Evolutionary conservation across 768 basidiomycete species (phyloP).

Genomic region (Coprinellus aureogranulatus): DNA sequence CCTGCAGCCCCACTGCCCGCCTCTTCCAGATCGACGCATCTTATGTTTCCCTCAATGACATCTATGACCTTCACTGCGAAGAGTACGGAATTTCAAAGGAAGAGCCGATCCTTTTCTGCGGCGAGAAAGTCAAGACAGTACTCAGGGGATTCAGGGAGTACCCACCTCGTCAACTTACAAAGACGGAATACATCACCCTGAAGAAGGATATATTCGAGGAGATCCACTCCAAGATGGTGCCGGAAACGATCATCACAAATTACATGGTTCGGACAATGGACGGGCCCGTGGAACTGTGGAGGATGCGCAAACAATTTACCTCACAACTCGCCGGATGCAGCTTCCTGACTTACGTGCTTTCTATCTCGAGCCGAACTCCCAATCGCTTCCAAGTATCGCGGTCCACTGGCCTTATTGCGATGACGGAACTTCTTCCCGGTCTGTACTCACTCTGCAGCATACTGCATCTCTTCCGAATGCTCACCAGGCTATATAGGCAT

Average conservation of each 20-base stretch:
- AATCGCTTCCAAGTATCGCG: conserved; percentile 85
- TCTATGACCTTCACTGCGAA: conserved; percentile 88
- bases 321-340: conserved; percentile 82
- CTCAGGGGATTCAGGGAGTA: conserved; percentile 57
- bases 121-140: conserved; percentile 78
- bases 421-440: conserved; percentile 92
- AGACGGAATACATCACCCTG: conserved; percentile 64
- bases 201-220: conserved; percentile 90
- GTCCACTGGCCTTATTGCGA: conserved; percentile 85
- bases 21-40: conserved; percentile 90
- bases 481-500: conserved; percentile 30
- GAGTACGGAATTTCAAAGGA: conserved; percentile 74
- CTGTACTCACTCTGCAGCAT: conserved; percentile 14
- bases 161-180: conserved; percentile 49
- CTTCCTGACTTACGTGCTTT: conserved; percentile 90
- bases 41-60: conserved; percentile 86
- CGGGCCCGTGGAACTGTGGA: conserved; percentile 84
- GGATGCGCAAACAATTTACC: conserved; percentile 96
- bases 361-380: conserved; percentile 79
- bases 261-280: conserved; percentile 90
- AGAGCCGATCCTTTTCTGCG: conserved; percentile 81
- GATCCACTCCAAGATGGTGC: conserved; percentile 80
- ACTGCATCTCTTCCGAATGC: not conserved
- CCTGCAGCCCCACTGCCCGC: conserved; percentile 78
- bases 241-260: conserved; percentile 80